Evolutionary conservation across 495 filamentous ascomycete species (phyloP).

Genomic region (Aspergillus taichungensis): DNA sequence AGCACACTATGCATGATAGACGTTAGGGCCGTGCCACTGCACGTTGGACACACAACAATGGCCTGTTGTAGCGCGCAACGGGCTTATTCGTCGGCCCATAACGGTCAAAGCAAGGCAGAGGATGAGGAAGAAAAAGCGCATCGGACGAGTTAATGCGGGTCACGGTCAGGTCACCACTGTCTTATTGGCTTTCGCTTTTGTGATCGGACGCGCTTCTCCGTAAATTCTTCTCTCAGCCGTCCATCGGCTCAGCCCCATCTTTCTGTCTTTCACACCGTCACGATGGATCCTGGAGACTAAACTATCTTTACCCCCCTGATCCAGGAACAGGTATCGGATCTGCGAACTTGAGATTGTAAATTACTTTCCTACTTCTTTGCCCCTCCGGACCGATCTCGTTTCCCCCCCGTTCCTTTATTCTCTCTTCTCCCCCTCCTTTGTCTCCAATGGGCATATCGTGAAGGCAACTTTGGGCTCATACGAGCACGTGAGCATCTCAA

Average conservation of each 20-base stretch:
- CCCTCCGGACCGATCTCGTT: neutral
- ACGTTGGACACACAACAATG: constrained; percentile 6
- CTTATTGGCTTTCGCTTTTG: neutral
- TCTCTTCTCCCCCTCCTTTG: neutral
- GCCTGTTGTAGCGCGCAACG: too few species aligned
- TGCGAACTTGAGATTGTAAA: constrained; percentile 6
- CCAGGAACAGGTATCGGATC: constrained; percentile 10
- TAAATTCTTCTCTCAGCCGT: constrained; percentile 1
- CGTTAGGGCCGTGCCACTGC: constrained; percentile 7
- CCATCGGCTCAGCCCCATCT: constrained; percentile 7
- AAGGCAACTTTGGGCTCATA: too few species aligned
- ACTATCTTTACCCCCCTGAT: constrained; percentile 7
- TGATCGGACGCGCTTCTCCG: too few species aligned
- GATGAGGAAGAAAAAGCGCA: too few species aligned
- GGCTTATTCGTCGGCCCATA: too few species aligned
- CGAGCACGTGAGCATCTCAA: too few species aligned
- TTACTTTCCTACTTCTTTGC: constrained; percentile 1
- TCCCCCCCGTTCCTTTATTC: neutral
- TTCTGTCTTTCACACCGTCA: constrained; percentile 3
- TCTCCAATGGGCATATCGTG: neutral
- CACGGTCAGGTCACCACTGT: too few species aligned
- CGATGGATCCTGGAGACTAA: constrained; percentile 6
- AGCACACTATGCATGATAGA: constrained; percentile 1
- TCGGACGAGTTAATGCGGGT: too few species aligned
- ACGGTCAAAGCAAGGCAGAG: too few species aligned